These are phyloP conservation scores for Malus asiatica DNA, from an alignment of 306 rosid genomes.

Conservation along the genomic window DNA sequence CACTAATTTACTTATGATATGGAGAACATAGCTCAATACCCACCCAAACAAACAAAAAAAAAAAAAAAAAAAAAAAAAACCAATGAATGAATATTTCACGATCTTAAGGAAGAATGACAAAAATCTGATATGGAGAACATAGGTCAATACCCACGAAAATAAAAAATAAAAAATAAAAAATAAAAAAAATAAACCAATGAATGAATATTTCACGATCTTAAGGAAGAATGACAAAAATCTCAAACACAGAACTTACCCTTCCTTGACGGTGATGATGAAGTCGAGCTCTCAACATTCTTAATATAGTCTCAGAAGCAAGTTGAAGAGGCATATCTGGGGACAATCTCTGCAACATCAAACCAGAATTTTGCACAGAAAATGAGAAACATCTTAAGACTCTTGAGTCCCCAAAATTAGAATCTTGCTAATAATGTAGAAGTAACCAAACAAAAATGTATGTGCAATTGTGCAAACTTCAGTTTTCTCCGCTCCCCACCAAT, in stretches of 20 bases:
- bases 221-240: not conserved
- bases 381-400: not conserved
- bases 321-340: conserved; percentile 95
- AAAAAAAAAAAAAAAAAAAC: not conserved
- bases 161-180: not conserved
- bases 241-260: conserved; percentile 40
- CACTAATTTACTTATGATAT: not conserved
- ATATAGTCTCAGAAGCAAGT: conserved; percentile 89
- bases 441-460: not conserved
- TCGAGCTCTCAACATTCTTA: conserved; percentile 89
- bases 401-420: not conserved
- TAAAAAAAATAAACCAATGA: too few species aligned
- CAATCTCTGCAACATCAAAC: conserved; percentile 52
- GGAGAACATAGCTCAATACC: not conserved
- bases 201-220: not conserved
- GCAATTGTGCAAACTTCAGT: not conserved
- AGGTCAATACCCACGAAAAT: not conserved
- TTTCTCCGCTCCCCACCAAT: not conserved
- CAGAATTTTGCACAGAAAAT: conserved; percentile 10
- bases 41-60: not conserved
- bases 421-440: not conserved
- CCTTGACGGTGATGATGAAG: conserved; percentile 93
- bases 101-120: not conserved
- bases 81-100: not conserved
- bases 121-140: not conserved